A percentile compares a stretch with the other conserved stretches of the same genome.
phyloP scores from a whole-genome alignment of 2,329 filamentous ascomycete species.

The Geosmithia putterillii region DNA sequence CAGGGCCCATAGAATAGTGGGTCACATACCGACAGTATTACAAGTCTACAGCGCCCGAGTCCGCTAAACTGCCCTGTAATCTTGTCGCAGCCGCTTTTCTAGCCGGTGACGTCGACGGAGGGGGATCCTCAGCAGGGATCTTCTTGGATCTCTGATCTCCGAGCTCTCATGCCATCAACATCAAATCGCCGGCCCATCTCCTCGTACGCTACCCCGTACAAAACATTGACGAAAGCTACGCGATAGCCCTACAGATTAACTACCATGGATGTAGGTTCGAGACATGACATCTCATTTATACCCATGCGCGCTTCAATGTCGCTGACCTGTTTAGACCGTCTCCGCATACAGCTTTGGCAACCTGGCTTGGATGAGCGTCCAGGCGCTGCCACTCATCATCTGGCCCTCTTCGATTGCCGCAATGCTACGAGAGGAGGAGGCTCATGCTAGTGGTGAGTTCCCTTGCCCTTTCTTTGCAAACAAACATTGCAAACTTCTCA shows the following conservation, averaged over 20 bases:
- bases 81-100: too few relatives aligned
- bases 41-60: too few relatives aligned
- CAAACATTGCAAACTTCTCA: background rate
- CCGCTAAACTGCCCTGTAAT: too few relatives aligned
- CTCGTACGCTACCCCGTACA: too few relatives aligned
- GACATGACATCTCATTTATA: background rate
- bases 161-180: too few relatives aligned
- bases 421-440: slow-evolving; percentile 23
- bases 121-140: background rate
- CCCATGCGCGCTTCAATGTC: background rate
- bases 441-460: slow-evolving; percentile 16
- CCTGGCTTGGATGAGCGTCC: slow-evolving; percentile 35
- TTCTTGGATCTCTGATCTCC: too few relatives aligned
- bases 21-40: too few relatives aligned
- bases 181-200: too few relatives aligned
- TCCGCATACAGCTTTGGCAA: slow-evolving; percentile 38
- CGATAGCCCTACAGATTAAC: background rate
- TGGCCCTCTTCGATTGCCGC: slow-evolving; percentile 34
- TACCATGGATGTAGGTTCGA: background rate
- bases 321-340: slow-evolving; percentile 23
- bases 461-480: background rate
- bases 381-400: slow-evolving; percentile 32
- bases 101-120: background rate
- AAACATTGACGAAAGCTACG: background rate
- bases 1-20: too few relatives aligned